Evolutionary conservation across 495 filamentous ascomycete genomes (phyloP).

Genomic region (Parachaetomium inaequale): DNA sequence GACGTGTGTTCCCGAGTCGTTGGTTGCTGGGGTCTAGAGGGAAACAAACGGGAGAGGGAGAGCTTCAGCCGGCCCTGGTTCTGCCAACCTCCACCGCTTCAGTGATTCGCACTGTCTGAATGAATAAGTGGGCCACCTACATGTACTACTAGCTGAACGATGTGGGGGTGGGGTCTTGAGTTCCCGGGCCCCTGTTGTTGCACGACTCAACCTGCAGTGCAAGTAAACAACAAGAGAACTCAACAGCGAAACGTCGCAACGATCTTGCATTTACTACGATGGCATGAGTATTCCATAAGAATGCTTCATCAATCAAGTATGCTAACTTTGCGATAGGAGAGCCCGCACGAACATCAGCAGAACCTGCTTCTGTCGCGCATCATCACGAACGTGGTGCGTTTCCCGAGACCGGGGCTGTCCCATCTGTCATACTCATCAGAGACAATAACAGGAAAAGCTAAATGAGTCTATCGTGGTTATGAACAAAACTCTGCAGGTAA

Average conservation of each 20-base stretch:
- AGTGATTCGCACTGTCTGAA: slow-evolving; percentile 22
- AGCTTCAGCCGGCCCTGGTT: not conserved
- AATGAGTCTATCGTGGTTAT: slow-evolving; percentile 90
- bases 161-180: not conserved
- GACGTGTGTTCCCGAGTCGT: slow-evolving; percentile 16
- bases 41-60: not conserved
- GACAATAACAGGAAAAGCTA: slow-evolving; percentile 74
- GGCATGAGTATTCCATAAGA: not conserved
- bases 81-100: slow-evolving; percentile 28
- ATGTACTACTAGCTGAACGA: no score
- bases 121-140: no score
- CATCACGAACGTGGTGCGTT: slow-evolving; percentile 86
- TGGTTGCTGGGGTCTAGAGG: no score
- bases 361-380: slow-evolving; percentile 87
- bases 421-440: not conserved
- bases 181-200: not conserved
- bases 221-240: not conserved
- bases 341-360: slow-evolving; percentile 97
- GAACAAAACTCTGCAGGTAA: slow-evolving; percentile 86
- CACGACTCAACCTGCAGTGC: not conserved
- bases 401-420: not conserved
- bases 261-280: not conserved
- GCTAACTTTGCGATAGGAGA: slow-evolving; percentile 58
- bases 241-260: not conserved
- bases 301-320: not conserved